Percentiles rank a stretch among this genome's conserved stretches.
These are phyloP conservation scores for Ganoderma boninense DNA, from an alignment of 1,284 basidiomycete species.

Conservation along the genomic window DNA sequence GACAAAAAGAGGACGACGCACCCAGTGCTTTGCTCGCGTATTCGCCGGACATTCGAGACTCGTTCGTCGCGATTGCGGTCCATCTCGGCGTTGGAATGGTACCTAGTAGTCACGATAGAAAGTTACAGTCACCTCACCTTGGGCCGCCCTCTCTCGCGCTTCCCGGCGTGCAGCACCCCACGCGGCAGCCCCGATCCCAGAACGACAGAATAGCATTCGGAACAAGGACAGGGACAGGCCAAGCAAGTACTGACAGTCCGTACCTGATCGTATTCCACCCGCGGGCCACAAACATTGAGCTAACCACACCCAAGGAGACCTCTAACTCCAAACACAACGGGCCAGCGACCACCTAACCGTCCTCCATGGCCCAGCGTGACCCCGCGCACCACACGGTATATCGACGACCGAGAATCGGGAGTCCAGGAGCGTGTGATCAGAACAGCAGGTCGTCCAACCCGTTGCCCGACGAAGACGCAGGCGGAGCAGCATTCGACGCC, in stretches of 20 bases:
- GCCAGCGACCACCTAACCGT: background rate
- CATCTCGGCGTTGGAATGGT: background rate
- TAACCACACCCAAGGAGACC: background rate
- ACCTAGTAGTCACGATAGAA: background rate
- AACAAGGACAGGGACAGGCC: background rate
- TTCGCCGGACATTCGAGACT: background rate
- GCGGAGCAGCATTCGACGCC: constrained; percentile 32
- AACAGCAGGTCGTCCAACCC: constrained; percentile 47
- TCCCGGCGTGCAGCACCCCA: background rate
- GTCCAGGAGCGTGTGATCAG: constrained; percentile 30
- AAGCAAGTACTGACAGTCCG: background rate
- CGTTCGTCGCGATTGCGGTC: background rate
- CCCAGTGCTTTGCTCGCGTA: too few species aligned
- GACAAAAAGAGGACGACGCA: background rate
- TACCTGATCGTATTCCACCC: background rate
- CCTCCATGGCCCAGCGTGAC: background rate
- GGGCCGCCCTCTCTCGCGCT: background rate
- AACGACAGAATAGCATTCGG: background rate
- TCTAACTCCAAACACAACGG: constrained; percentile 1
- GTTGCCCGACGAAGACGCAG: constrained; percentile 34
- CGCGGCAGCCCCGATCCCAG: background rate
- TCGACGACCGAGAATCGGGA: background rate
- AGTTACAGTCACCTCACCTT: constrained; percentile 11
- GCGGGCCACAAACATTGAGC: background rate
- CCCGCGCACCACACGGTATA: constrained; percentile 10